phyloP scores from a whole-genome alignment of 768 basidiomycete species.

The Phlegmacium glaucopus region DNA sequence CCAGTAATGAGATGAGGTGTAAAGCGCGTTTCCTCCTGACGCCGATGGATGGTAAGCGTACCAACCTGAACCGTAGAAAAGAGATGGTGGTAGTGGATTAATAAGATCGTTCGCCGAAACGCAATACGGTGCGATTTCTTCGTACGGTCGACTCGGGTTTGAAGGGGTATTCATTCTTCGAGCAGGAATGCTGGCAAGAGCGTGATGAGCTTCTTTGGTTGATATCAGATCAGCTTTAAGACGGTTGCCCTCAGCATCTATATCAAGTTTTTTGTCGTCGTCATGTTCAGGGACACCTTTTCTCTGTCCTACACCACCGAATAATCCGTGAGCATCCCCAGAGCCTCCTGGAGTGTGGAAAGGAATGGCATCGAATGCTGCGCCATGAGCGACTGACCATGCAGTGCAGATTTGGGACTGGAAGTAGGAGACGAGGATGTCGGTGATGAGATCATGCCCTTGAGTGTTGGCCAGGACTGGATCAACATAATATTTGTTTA shows the following conservation, averaged over 20 bases:
- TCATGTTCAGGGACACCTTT: conserved; percentile 72
- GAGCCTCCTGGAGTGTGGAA: conserved; percentile 33
- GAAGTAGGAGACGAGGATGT: conserved; percentile 88
- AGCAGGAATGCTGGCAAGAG: conserved; percentile 58
- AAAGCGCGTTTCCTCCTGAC: conserved; percentile 35
- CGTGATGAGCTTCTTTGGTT: conserved; percentile 13
- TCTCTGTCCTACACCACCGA: conserved; percentile 82
- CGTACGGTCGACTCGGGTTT: conserved; percentile 49
- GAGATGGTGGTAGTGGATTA: conserved; percentile 90
- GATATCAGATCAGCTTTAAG: conserved; percentile 1
- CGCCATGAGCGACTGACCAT: conserved; percentile 73
- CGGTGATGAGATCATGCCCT: conserved; percentile 87
- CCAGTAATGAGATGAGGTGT: conserved; percentile 84
- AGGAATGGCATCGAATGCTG: conserved; percentile 57
- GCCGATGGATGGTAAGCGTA: conserved; percentile 64
- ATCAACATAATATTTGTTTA: conserved; percentile 75
- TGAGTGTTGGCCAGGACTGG: conserved; percentile 72
- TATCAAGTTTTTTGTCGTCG: conserved; percentile 26
- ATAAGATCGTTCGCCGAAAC: conserved; percentile 97
- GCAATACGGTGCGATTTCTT: conserved; percentile 90
- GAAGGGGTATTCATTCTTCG: conserved; percentile 71
- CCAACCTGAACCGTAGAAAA: conserved; percentile 97
- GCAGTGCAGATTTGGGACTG: conserved; percentile 85
- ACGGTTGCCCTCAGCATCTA: conserved; percentile 21
- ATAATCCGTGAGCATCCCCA: conserved; percentile 57